A percentile compares a stretch with the other conserved stretches of the same genome.
Conservation (phyloP, 352 stramenopile genomes). For the Phytophthora brassicae region DNA sequence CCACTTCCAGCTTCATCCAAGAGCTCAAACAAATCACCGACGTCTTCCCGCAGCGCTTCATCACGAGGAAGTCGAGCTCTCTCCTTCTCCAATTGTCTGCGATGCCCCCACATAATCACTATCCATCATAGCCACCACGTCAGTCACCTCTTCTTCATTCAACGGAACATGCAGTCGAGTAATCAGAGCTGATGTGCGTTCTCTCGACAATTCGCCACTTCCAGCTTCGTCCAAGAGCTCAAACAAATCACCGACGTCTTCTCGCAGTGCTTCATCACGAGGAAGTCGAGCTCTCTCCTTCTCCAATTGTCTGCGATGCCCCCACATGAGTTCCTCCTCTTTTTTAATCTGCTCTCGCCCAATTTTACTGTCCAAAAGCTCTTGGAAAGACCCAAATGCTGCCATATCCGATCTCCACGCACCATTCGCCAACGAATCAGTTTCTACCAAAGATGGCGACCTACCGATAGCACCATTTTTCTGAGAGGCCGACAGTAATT, state of each 20-base stretch:
- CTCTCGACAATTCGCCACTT: slow-evolving; percentile 48
- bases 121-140: slow-evolving; percentile 86
- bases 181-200: slow-evolving; percentile 51
- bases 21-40: slow-evolving; percentile 71
- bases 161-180: slow-evolving; percentile 63
- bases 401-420: slow-evolving; percentile 54
- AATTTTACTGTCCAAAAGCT: slow-evolving; percentile 47
- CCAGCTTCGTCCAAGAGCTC: slow-evolving; percentile 64
- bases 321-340: slow-evolving; percentile 49
- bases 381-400: slow-evolving; percentile 58
- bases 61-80: slow-evolving; percentile 38
- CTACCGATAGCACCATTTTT: slow-evolving; percentile 47
- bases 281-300: slow-evolving; percentile 43
- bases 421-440: neutral
- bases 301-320: slow-evolving; percentile 31
- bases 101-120: slow-evolving; percentile 47
- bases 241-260: slow-evolving; percentile 69
- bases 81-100: slow-evolving; percentile 38
- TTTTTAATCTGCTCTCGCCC: slow-evolving; percentile 55
- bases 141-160: slow-evolving; percentile 45
- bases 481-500: slow-evolving; percentile 49
- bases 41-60: slow-evolving; percentile 53
- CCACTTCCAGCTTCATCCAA: slow-evolving; percentile 52
- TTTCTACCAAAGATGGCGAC: neutral
- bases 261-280: slow-evolving; percentile 42